These are phyloP conservation scores for Macaranga tanarius DNA, from an alignment of 441 rosid species.

Conservation along the genomic window DNA sequence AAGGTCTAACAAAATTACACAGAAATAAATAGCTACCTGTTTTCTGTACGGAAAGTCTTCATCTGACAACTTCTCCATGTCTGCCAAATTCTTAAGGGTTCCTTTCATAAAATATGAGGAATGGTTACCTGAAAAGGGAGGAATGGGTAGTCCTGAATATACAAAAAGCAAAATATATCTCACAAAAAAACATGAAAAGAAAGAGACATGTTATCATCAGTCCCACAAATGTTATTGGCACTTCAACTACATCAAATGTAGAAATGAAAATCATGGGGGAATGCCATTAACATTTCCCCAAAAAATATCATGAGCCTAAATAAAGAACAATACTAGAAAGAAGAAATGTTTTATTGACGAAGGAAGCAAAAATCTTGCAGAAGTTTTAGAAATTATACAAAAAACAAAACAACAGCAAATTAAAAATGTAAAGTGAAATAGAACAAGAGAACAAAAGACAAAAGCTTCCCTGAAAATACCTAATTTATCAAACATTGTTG, in stretches of 20 bases:
- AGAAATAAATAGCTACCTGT: slow-evolving; percentile 54
- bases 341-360: too few relatives aligned
- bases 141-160: neutral
- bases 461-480: slow-evolving; percentile 41
- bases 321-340: too few relatives aligned
- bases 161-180: neutral
- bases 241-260: too few relatives aligned
- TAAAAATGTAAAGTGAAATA: slow-evolving; percentile 6
- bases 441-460: slow-evolving; percentile 6
- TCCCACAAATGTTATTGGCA: too few relatives aligned
- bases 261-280: too few relatives aligned
- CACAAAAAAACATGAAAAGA: neutral
- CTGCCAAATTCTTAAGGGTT: slow-evolving; percentile 69
- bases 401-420: neutral
- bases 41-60: slow-evolving; percentile 80
- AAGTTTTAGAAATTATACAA: too few relatives aligned
- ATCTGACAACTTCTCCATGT: slow-evolving; percentile 79
- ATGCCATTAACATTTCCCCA: too few relatives aligned
- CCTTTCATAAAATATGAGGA: slow-evolving; percentile 82
- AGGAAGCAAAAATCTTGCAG: too few relatives aligned
- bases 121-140: slow-evolving; percentile 44
- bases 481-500: slow-evolving; percentile 72
- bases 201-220: too few relatives aligned
- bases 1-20: neutral
- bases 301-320: too few relatives aligned